Evolutionary conservation across 805 yeast genomes (phyloP).

Genomic region (Wickerhamiella vanderwaltii): DNA sequence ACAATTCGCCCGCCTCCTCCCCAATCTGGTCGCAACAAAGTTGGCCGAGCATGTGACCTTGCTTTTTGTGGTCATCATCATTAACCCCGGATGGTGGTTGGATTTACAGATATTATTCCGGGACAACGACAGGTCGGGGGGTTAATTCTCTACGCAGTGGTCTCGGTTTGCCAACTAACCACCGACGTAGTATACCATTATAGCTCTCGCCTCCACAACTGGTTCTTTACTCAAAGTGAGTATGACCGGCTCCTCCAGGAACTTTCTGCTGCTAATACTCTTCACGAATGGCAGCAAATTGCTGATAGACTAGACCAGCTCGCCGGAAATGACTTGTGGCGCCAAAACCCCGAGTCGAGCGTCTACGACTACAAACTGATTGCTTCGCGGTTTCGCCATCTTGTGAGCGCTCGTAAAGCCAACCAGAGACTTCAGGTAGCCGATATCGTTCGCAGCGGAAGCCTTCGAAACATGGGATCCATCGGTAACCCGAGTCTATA

Average conservation of each 20-base stretch:
- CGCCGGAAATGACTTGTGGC: conserved; percentile 34
- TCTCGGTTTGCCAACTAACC: conserved; percentile 15
- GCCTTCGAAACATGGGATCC: conserved; percentile 83
- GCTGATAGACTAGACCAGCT: conserved; percentile 35
- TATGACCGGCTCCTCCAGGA: conserved; percentile 19
- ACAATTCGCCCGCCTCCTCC: too few species aligned
- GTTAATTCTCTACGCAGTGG: not conserved
- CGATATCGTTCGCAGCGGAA: conserved; percentile 67
- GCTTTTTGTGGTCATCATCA: too few species aligned
- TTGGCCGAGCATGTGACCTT: too few species aligned
- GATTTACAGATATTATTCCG: conserved; percentile 1
- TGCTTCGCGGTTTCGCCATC: conserved; percentile 52
- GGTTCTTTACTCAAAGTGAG: conserved; percentile 18
- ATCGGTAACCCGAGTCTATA: conserved; percentile 69
- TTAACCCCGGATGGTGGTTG: conserved; percentile 9
- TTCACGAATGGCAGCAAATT: conserved; percentile 52
- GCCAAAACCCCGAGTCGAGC: conserved; percentile 69
- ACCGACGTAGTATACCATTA: conserved; percentile 22
- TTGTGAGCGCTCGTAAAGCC: conserved; percentile 44
- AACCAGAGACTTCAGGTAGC: conserved; percentile 27
- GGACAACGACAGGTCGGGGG: conserved; percentile 8
- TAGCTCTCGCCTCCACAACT: conserved; percentile 17
- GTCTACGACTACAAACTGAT: conserved; percentile 78
- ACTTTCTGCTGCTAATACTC: conserved; percentile 37
- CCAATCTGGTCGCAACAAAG: too few species aligned